Conservation (phyloP, 495 filamentous ascomycete species). For the Parathielavia hyrcaniae region DNA sequence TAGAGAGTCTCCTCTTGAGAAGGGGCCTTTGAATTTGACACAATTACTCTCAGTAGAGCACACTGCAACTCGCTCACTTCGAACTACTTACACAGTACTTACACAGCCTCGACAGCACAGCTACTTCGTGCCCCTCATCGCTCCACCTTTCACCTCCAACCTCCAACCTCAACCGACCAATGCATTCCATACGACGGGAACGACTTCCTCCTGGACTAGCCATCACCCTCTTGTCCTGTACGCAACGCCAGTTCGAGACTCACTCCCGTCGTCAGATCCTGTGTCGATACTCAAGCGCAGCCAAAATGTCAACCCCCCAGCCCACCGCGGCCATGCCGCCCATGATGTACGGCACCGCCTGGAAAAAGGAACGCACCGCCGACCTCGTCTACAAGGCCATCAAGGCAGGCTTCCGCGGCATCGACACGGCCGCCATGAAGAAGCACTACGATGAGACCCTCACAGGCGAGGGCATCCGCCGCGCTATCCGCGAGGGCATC, state of each 20-base stretch:
- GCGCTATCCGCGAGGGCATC: slow-evolving; percentile 51
- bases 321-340: slow-evolving; percentile 42
- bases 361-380: slow-evolving; percentile 69
- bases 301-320: slow-evolving; percentile 4
- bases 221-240: not conserved
- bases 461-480: slow-evolving; percentile 59
- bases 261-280: not conserved
- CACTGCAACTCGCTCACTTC: not conserved
- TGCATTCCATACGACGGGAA: not conserved
- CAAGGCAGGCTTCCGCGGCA: slow-evolving; percentile 61
- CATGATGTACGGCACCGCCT: slow-evolving; percentile 80
- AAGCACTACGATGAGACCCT: slow-evolving; percentile 69
- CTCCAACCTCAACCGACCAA: not conserved
- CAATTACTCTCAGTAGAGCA: too few species aligned
- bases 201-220: not conserved
- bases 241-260: not conserved
- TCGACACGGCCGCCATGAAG: slow-evolving; percentile 77
- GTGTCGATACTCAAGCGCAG: not conserved
- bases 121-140: slow-evolving; percentile 8
- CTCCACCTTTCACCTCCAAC: not conserved
- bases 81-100: not conserved
- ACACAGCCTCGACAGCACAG: not conserved
- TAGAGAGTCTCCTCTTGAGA: too few species aligned
- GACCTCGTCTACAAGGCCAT: slow-evolving; percentile 64
- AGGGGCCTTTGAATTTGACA: too few species aligned